phyloP scores from a whole-genome alignment of 1,284 basidiomycete species.

The Dichomitus squalens region DNA sequence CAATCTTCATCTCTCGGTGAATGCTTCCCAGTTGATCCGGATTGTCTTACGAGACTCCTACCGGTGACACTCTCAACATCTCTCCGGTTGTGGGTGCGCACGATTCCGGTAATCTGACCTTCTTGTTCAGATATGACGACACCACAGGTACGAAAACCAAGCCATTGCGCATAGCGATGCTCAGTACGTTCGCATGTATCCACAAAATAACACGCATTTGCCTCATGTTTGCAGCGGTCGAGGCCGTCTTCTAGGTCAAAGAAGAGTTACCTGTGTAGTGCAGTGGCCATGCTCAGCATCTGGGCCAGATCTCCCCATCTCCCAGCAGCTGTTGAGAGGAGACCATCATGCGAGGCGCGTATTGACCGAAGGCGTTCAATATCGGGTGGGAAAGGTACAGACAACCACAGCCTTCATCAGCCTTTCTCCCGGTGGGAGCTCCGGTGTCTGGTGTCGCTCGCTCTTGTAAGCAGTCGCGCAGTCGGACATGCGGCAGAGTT shows the following conservation, averaged over 20 bases:
- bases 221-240: slow-evolving; percentile 10
- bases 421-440: background rate
- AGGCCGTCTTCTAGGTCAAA: slow-evolving; percentile 8
- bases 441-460: background rate
- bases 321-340: no score
- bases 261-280: background rate
- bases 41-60: no score
- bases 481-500: slow-evolving; percentile 8
- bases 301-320: background rate
- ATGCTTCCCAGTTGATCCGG: no score
- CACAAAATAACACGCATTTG: slow-evolving; percentile 11
- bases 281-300: background rate
- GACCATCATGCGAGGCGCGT: background rate
- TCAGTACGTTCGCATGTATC: background rate
- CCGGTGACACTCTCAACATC: no score
- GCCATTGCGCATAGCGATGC: background rate
- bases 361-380: slow-evolving; percentile 4
- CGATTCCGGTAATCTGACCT: no score
- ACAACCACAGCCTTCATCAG: slow-evolving; percentile 6
- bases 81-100: no score
- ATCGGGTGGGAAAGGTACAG: slow-evolving; percentile 3
- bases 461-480: slow-evolving; percentile 9
- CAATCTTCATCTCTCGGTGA: no score
- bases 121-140: no score
- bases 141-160: background rate